Evolutionary conservation across 495 filamentous ascomycete genomes (phyloP).

Genomic region (Penicillium daleae): DNA sequence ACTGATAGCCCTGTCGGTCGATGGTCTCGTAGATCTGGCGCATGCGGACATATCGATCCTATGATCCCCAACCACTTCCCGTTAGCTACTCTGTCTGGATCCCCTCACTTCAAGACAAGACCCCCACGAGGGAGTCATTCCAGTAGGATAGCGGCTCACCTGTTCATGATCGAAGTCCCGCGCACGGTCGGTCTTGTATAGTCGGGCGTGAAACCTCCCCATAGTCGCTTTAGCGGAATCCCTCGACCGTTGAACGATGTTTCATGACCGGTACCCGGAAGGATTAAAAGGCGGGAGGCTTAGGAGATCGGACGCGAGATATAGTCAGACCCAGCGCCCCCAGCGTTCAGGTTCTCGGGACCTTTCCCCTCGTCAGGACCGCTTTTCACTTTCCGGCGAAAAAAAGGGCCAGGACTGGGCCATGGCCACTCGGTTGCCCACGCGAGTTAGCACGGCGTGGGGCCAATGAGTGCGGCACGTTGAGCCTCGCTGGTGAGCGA

Average conservation of each 20-base stretch:
- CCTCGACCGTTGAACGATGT: background rate
- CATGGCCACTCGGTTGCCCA: background rate
- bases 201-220: conserved; percentile 43
- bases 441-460: conserved; percentile 2
- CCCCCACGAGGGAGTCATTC: background rate
- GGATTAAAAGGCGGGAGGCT: conserved; percentile 3
- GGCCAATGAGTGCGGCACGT: conserved; percentile 19
- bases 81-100: background rate
- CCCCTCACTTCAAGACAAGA: background rate
- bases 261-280: background rate
- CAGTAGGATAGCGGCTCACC: conserved; percentile 24
- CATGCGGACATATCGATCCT: conserved; percentile 54
- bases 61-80: background rate
- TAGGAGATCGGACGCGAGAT: conserved; percentile 11
- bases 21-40: conserved; percentile 55
- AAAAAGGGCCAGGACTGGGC: background rate
- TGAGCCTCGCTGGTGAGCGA: conserved; percentile 7
- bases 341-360: background rate
- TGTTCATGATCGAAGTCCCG: conserved; percentile 55
- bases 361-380: background rate
- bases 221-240: conserved; percentile 24
- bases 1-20: conserved; percentile 51
- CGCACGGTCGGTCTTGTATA: conserved; percentile 55
- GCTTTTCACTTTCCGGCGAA: background rate
- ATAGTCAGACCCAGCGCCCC: background rate